These are phyloP conservation scores for Xerocomus brunneocitrinus DNA, from an alignment of 768 basidiomycete species.

Conservation along the genomic window DNA sequence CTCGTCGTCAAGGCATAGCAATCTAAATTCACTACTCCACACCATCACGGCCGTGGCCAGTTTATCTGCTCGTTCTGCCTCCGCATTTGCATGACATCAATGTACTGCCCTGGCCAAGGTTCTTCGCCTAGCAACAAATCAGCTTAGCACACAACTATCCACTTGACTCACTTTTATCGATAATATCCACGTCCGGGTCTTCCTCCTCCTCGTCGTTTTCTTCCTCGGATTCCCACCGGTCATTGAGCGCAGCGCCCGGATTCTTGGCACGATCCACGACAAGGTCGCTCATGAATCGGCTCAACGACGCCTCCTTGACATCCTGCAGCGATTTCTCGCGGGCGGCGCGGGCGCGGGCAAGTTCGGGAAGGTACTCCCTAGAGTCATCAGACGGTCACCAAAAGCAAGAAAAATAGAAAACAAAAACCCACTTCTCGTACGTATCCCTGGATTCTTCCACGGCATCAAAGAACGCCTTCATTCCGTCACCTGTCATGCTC, in stretches of 20 bases:
- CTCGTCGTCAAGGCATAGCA: background rate
- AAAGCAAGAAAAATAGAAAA: background rate
- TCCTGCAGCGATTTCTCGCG: conserved; percentile 62
- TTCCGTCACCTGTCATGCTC: conserved; percentile 91
- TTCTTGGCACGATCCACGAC: conserved; percentile 65
- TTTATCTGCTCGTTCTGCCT: conserved; percentile 53
- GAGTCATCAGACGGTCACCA: background rate
- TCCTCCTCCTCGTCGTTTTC: conserved; percentile 55
- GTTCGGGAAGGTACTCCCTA: conserved; percentile 91
- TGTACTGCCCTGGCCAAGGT: conserved; percentile 67
- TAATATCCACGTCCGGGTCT: conserved; percentile 49
- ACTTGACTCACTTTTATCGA: conserved; percentile 61
- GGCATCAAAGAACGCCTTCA: conserved; percentile 87
- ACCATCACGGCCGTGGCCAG: conserved; percentile 62
- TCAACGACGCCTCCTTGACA: conserved; percentile 72
- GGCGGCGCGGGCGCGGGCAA: conserved; percentile 61
- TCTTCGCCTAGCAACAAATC: conserved; percentile 50
- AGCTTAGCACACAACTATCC: conserved; percentile 2
- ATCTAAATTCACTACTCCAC: background rate
- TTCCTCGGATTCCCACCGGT: conserved; percentile 60
- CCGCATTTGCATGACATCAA: conserved; percentile 64
- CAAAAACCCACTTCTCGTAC: conserved; percentile 70
- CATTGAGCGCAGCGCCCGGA: conserved; percentile 50
- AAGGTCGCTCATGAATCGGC: conserved; percentile 74
- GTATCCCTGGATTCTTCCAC: conserved; percentile 84